Base-by-base conservation (phyloP, 2,329 filamentous ascomycete genomes). In the Phyllachora maydis region DNA sequence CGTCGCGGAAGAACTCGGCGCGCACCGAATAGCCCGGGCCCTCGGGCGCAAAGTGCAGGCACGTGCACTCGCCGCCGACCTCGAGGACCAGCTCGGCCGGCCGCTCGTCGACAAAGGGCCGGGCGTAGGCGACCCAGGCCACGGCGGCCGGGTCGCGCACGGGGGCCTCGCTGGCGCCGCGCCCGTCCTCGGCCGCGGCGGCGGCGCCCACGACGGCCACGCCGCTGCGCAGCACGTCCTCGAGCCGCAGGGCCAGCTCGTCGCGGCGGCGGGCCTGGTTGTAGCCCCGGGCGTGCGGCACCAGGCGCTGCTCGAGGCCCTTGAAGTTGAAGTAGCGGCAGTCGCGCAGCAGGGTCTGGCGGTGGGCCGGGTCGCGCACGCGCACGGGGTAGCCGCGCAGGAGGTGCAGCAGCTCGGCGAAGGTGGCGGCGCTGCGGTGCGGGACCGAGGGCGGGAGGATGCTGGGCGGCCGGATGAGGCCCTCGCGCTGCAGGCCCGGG, bases 291-390 rank as follows among this genome's bases (percentile, higher is more conserved):
- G 65, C 46, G 43, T 83, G 76, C 1, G 76, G 67, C 20, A 93
- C 74, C 8, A 95, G 56, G 32, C 68, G 71, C 47, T 95, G 85
- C 49, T 95, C 85, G 1, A 93, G 52, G 1, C 81, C 82, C 40
- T 83, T 85, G 35, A 95, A 71, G 43, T 92, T 81, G 45, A 85
- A 93, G 45, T 93, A 95, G 24, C 78, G 70, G 31, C 79, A 88
- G 45, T 95, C 85, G 19, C 77, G 63, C 2, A 95, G 53, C 4
- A 95, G 59, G 28, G 76, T 66, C 12, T 65, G 58, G 11, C 85
- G 70, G 39, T 95, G 85, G 3, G 61, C 56, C 32, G 83, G 76
- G 42, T 71, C 62, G 25, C 69, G 62, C 28, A 93, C 78, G 12
- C 72, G 57, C 2, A 93, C 47, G 0, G 77, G 72, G 43, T 93